Conservation (phyloP, 768 basidiomycete species). For the Gymnopilus dilepis region DNA sequence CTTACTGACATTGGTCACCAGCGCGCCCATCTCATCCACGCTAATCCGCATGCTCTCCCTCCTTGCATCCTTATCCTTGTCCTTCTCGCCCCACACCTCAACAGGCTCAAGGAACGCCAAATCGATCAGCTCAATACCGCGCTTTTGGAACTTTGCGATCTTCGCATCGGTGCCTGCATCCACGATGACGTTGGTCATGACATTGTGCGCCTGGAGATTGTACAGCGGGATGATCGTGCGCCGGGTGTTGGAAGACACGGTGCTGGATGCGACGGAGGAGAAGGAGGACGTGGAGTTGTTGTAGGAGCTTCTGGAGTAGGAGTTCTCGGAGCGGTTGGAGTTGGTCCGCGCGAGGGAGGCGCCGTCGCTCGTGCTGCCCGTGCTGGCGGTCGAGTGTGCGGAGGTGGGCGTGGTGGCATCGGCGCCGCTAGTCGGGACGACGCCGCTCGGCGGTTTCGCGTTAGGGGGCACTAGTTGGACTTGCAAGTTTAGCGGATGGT, state of each 20-base stretch:
- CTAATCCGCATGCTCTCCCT: slow-evolving; percentile 38
- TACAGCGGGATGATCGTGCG: slow-evolving; percentile 80
- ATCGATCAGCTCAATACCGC: slow-evolving; percentile 78
- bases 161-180: slow-evolving; percentile 91
- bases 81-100: slow-evolving; percentile 66
- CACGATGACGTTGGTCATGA: slow-evolving; percentile 83
- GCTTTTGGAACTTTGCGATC: slow-evolving; percentile 76
- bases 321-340: slow-evolving; percentile 66
- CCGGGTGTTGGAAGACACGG: slow-evolving; percentile 26
- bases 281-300: slow-evolving; percentile 46
- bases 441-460: slow-evolving; percentile 46
- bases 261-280: slow-evolving; percentile 39
- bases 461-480: slow-evolving; percentile 87
- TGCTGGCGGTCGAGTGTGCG: slow-evolving; percentile 32
- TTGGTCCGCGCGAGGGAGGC: slow-evolving; percentile 47
- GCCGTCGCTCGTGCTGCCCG: slow-evolving; percentile 42
- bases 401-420: slow-evolving; percentile 34
- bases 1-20: slow-evolving; percentile 21
- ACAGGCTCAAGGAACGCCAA: slow-evolving; percentile 81
- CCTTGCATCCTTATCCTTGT: slow-evolving; percentile 26
- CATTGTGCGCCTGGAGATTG: slow-evolving; percentile 87
- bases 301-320: slow-evolving; percentile 38
- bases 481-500: slow-evolving; percentile 89
- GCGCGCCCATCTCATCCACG: slow-evolving; percentile 34
- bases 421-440: slow-evolving; percentile 31